phyloP scores from a whole-genome alignment of 371 early-diverging fungal genomes.

The Mucor racemosus region DNA sequence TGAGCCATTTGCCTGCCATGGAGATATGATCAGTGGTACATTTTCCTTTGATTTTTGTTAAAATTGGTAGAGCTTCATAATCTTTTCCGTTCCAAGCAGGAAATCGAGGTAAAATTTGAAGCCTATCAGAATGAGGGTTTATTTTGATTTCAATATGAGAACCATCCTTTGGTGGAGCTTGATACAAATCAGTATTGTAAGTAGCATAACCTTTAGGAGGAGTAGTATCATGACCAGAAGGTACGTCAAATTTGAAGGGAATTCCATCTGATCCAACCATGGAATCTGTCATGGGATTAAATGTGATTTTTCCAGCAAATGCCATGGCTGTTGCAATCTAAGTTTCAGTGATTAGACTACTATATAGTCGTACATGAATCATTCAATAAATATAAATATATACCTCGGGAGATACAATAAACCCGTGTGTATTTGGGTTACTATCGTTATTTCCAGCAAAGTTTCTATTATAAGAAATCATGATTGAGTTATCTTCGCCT shows the following conservation, averaged over 20 bases:
- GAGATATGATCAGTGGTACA: conserved; percentile 92
- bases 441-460: conserved; percentile 95
- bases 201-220: conserved; percentile 92
- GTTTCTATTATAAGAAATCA: conserved; percentile 96
- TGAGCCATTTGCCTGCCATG: conserved; percentile 93
- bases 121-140: conserved; percentile 79
- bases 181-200: conserved; percentile 68
- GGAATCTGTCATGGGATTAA: conserved; percentile 92
- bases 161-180: conserved; percentile 73
- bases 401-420: conserved; percentile 86
- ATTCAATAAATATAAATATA: conserved; percentile 24
- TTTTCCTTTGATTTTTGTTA: conserved; percentile 96
- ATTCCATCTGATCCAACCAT: conserved; percentile 67
- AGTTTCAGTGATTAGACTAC: not conserved
- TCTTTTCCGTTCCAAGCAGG: conserved; percentile 89
- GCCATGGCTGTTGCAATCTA: conserved; percentile 89
- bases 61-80: conserved; percentile 73
- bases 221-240: conserved; percentile 80
- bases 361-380: not conserved
- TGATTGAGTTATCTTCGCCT: conserved; percentile 88
- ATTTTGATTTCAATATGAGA: conserved; percentile 66
- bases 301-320: conserved; percentile 59
- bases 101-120: conserved; percentile 92
- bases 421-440: conserved; percentile 89
- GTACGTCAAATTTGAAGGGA: conserved; percentile 84